phyloP scores from a whole-genome alignment of 495 filamentous ascomycete species.

The Neurospora sp. region DNA sequence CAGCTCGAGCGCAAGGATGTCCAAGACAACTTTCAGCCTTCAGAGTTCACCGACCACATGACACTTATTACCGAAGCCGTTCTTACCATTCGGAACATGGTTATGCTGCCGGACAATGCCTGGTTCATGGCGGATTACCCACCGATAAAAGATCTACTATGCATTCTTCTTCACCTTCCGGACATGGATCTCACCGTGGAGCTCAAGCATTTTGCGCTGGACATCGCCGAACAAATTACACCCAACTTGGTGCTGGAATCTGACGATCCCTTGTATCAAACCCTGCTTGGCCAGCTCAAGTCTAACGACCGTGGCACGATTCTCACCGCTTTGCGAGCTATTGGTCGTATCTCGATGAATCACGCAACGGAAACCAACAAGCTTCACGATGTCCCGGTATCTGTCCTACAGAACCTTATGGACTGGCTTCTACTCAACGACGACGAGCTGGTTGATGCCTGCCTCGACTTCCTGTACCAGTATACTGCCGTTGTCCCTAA shows the following conservation, averaged over 20 bases:
- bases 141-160: constrained; percentile 67
- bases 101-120: constrained; percentile 81
- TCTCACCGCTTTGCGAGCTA: constrained; percentile 67
- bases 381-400: constrained; percentile 58
- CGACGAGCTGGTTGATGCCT: constrained; percentile 76
- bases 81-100: constrained; percentile 87
- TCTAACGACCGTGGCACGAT: constrained; percentile 79
- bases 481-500: constrained; percentile 84
- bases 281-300: constrained; percentile 57
- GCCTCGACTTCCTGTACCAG: constrained; percentile 91
- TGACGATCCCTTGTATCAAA: constrained; percentile 68
- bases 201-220: constrained; percentile 81
- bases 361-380: constrained; percentile 61
- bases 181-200: constrained; percentile 65
- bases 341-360: constrained; percentile 81
- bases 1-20: constrained; percentile 41
- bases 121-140: constrained; percentile 62
- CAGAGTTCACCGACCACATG: constrained; percentile 59
- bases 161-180: constrained; percentile 71
- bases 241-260: constrained; percentile 63
- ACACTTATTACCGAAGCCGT: constrained; percentile 76
- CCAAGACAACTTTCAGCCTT: constrained; percentile 63
- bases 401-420: constrained; percentile 57
- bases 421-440: constrained; percentile 82
- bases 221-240: constrained; percentile 86